A percentile compares a stretch with the other conserved stretches of the same genome.
phyloP scores from a whole-genome alignment of 2,329 filamentous ascomycete species.

The Penicillium concentricum region DNA sequence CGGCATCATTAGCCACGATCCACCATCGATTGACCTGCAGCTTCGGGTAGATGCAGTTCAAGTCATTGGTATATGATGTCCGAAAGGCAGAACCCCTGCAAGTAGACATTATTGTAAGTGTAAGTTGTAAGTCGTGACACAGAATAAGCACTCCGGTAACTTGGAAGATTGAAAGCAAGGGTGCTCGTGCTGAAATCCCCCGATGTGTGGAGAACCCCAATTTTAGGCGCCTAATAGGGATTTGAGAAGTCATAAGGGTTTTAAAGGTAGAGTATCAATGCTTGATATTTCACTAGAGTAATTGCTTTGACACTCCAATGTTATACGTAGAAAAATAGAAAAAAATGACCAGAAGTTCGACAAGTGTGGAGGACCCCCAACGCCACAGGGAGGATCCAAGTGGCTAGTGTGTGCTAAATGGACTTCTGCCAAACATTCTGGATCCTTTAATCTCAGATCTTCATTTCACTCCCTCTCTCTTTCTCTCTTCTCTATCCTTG shows the following conservation, averaged over 20 bases:
- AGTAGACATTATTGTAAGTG: neutral
- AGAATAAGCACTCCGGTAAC: neutral
- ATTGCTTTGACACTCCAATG: neutral
- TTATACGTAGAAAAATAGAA: neutral
- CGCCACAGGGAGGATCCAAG: conserved; percentile 11
- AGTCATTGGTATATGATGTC: neutral
- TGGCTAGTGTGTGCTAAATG: conserved; percentile 13
- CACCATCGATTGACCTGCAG: conserved; percentile 7
- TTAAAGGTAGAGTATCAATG: neutral
- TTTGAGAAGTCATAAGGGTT: neutral
- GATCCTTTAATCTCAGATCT: conserved; percentile 17
- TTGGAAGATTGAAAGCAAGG: neutral
- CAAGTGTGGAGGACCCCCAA: conserved; percentile 5
- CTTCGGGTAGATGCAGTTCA: conserved; percentile 5
- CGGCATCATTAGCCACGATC: conserved; percentile 7
- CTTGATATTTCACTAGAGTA: neutral
- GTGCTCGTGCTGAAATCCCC: conserved; percentile 11
- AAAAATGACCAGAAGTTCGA: neutral
- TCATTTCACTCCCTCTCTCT: conserved; percentile 12
- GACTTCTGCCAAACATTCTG: conserved; percentile 12
- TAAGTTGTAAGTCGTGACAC: neutral
- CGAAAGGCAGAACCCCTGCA: neutral
- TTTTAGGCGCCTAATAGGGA: neutral
- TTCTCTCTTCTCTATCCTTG: neutral
- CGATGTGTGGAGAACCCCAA: conserved; percentile 7